Evolutionary conservation across 1,284 basidiomycete species (phyloP).

Genomic region (Anthracocystis panici-leucophaei): DNA sequence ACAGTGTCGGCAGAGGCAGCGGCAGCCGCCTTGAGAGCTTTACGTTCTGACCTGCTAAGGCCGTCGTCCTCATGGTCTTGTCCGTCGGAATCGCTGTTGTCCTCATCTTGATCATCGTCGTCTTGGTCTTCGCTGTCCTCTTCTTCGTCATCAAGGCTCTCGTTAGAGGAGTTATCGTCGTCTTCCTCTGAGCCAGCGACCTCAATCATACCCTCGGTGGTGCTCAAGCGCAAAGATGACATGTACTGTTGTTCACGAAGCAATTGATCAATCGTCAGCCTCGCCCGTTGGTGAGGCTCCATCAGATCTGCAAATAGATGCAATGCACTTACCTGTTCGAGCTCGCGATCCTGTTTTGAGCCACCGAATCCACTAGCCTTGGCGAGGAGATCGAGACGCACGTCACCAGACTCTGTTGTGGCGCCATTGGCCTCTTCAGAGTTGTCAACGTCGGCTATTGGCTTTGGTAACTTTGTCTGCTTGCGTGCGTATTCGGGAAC

Average conservation of each 20-base stretch:
- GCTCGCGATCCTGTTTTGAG: slow-evolving; percentile 52
- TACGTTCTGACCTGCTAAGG: slow-evolving; percentile 70
- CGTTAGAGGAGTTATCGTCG: slow-evolving; percentile 15
- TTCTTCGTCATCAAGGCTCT: slow-evolving; percentile 19
- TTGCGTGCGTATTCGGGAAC: slow-evolving; percentile 38
- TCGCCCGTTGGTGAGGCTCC: too few species aligned
- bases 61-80: slow-evolving; percentile 74
- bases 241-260: slow-evolving; percentile 34
- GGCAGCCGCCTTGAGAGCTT: slow-evolving; percentile 75
- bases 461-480: slow-evolving; percentile 34
- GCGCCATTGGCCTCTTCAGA: slow-evolving; percentile 4
- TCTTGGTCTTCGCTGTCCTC: slow-evolving; percentile 20
- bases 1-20: slow-evolving; percentile 79
- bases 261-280: neutral
- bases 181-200: slow-evolving; percentile 31
- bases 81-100: slow-evolving; percentile 77
- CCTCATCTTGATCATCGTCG: slow-evolving; percentile 69
- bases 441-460: slow-evolving; percentile 12
- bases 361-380: slow-evolving; percentile 64
- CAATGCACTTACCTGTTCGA: slow-evolving; percentile 50
- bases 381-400: slow-evolving; percentile 59
- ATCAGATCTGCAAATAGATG: neutral
- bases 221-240: slow-evolving; percentile 45
- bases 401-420: slow-evolving; percentile 8
- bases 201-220: slow-evolving; percentile 43